These are phyloP conservation scores for Calonectria fujianensis DNA, from an alignment of 2,329 filamentous ascomycete species.

Conservation along the genomic window DNA sequence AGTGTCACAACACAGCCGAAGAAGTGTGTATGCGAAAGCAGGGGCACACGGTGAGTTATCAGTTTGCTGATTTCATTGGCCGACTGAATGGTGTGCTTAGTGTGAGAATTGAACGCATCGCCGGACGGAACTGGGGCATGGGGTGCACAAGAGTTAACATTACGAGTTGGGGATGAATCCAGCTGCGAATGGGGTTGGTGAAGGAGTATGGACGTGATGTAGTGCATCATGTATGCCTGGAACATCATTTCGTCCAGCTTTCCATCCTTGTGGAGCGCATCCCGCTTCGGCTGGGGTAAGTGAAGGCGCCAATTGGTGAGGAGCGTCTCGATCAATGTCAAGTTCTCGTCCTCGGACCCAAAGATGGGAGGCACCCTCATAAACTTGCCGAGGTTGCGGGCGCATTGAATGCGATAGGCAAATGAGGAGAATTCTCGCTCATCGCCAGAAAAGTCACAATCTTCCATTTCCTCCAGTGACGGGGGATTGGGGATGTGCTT, in stretches of 20 bases:
- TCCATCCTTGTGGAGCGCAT: constrained; percentile 81
- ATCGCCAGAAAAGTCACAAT: constrained; percentile 82
- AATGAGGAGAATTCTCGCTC: constrained; percentile 87
- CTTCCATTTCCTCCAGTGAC: constrained; percentile 85
- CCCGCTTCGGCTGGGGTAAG: constrained; percentile 82
- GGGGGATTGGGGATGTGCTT: constrained; percentile 75
- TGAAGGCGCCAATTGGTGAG: constrained; percentile 86
- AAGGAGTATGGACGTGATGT: constrained; percentile 81
- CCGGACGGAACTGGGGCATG: constrained; percentile 71
- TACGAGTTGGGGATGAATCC: constrained; percentile 75
- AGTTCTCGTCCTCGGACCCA: constrained; percentile 72
- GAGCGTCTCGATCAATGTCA: constrained; percentile 71
- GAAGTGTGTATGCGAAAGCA: constrained; percentile 87
- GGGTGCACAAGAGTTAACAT: constrained; percentile 80
- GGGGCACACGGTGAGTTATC: constrained; percentile 82
- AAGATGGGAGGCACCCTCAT: constrained; percentile 74
- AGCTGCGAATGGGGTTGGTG: constrained; percentile 88
- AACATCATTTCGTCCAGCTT: constrained; percentile 93
- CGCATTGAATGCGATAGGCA: constrained; percentile 87
- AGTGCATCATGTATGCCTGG: constrained; percentile 88
- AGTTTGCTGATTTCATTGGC: constrained; percentile 86
- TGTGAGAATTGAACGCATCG: constrained; percentile 78
- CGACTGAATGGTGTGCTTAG: constrained; percentile 86
- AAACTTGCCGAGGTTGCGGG: constrained; percentile 85
- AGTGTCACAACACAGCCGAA: constrained; percentile 88